Conservation (phyloP, 306 rosid species). For the Carpinus viminea region DNA sequence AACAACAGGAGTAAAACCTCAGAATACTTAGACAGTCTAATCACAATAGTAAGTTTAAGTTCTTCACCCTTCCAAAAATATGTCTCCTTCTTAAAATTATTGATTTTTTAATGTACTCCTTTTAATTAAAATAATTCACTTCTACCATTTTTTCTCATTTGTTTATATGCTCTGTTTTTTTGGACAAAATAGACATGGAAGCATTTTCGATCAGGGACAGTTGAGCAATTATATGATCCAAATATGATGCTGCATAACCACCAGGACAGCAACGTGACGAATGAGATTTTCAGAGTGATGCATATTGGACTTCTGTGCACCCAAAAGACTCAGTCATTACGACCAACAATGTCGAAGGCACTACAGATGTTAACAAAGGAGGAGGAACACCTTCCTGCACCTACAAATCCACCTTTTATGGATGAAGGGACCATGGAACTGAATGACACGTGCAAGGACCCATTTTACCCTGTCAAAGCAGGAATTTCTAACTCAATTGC, state of each 20-base stretch:
- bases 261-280: slow-evolving; percentile 30
- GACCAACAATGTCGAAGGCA: slow-evolving; percentile 82
- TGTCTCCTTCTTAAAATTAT: not conserved
- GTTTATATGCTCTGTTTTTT: not conserved
- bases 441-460: slow-evolving; percentile 50
- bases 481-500: slow-evolving; percentile 55
- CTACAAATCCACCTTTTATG: slow-evolving; percentile 82
- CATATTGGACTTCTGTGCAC: slow-evolving; percentile 86
- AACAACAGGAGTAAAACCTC: slow-evolving; percentile 72
- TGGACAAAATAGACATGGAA: slow-evolving; percentile 70
- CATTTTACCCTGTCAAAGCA: slow-evolving; percentile 37
- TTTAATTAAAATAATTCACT: not conserved
- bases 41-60: slow-evolving; percentile 60
- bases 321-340: slow-evolving; percentile 67
- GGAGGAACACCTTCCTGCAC: slow-evolving; percentile 67
- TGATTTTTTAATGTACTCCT: not conserved
- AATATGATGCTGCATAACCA: slow-evolving; percentile 59
- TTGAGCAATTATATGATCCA: slow-evolving; percentile 63
- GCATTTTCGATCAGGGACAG: slow-evolving; percentile 66
- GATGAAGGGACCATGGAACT: slow-evolving; percentile 89
- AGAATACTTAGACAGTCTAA: slow-evolving; percentile 71
- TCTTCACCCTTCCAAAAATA: not conserved
- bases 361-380: slow-evolving; percentile 68
- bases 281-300: slow-evolving; percentile 62
- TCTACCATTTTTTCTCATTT: not conserved